Evolutionary conservation across 2,329 filamentous ascomycete species (phyloP).

Genomic region (Arthrinium puccinioides): DNA sequence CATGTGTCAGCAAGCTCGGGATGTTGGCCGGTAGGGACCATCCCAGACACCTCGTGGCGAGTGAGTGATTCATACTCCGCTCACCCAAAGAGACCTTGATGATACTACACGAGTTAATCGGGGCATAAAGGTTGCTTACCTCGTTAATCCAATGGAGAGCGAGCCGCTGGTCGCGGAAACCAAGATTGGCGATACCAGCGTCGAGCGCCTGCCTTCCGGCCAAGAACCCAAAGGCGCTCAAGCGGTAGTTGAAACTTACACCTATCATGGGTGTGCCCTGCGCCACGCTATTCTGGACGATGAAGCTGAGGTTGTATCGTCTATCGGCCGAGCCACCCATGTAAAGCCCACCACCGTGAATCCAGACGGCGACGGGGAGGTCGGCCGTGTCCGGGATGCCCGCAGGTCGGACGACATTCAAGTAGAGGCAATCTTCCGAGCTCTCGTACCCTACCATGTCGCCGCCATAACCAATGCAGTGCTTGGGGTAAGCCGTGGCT

Average conservation of each 20-base stretch:
- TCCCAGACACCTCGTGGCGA: no score
- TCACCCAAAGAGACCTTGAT: no score
- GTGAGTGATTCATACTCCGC: no score
- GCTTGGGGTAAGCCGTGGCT: constrained; percentile 31
- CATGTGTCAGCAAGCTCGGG: no score
- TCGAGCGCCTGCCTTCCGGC: constrained; percentile 28
- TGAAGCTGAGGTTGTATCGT: constrained; percentile 52
- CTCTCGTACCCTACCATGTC: constrained; percentile 11
- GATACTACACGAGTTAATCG: no score
- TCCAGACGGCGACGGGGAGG: constrained; percentile 50
- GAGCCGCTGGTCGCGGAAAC: constrained; percentile 35
- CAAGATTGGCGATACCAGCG: constrained; percentile 37
- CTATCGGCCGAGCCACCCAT: constrained; percentile 27
- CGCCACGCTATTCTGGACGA: constrained; percentile 39
- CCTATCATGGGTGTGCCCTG: constrained; percentile 39
- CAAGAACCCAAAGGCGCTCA: constrained; percentile 40
- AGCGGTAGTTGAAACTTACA: constrained; percentile 39
- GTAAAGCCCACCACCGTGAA: constrained; percentile 34
- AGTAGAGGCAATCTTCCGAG: constrained; percentile 22
- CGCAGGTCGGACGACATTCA: constrained; percentile 21
- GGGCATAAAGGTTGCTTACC: no score
- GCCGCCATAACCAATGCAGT: constrained; percentile 36
- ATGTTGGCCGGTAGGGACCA: no score
- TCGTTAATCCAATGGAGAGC: constrained; percentile 36
- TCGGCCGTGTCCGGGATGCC: constrained; percentile 9